Base-by-base conservation (phyloP, 164 flowering plant species). In the Platanus orientalis region DNA sequence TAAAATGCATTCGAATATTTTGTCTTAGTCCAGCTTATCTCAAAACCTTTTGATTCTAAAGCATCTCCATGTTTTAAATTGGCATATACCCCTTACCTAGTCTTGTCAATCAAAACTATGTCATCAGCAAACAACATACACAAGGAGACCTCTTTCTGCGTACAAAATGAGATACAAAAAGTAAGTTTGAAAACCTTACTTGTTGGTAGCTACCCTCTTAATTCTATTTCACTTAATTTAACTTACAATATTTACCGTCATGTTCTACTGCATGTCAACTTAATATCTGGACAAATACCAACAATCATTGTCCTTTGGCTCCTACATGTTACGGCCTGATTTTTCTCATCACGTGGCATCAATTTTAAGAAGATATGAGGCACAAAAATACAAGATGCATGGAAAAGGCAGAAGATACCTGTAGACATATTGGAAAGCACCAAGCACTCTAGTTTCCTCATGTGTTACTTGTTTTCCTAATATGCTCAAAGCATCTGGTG, bases 391-490 rank as follows among this genome's bases (percentile, higher is more conserved):
- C 25, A 25, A 26, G 28, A 28, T 13, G 49, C 21, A 17, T 28
- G 12, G 26, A 34, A 28, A 21, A 26, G 20, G 16, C 32, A 60
- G 66, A 16, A 54, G 20, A 20, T 50, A 86, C 99, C 96, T 94
- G 72, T 84, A 79, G 21, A 75, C 86, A 75, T 91, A 94, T 67
- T 86, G 93, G 66, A 94, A 94, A 61, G 96, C 96, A 66, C 97
- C 96, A 52, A 94, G 87, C 29, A 90, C 65, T 77, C 88, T 83
- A 42, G 11, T 45, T 75, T 93, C 98, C 59, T 93, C 92, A 32
- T 30, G 71, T 39, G 96, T 86, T 62, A 87, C 96, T 73, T 81
- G 68, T 23, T 78, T 66, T 62, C 89, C 96, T 57, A 89, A 70
- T 58, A 86, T 66, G 30, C 68, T 76, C 45, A 89, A 61, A 42